Base-by-base conservation (phyloP, 139 green algal species). In the Protoeuglena noctilucae region DNA sequence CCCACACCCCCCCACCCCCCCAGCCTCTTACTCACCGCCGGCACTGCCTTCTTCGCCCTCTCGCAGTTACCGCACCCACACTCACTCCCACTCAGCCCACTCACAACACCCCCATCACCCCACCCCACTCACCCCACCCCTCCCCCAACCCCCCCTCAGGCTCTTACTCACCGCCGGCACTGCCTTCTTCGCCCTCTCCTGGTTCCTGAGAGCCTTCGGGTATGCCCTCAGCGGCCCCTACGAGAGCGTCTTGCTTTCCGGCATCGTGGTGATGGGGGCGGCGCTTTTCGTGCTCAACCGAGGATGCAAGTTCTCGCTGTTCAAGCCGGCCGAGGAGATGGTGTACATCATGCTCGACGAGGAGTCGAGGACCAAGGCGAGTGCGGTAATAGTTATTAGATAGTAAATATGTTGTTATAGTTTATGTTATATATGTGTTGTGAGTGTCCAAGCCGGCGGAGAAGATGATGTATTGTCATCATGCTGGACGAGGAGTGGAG, bases 291-390 rank as follows among this genome's bases (percentile, higher is more conserved):
- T 93, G 22, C 79, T 93, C 53, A 60, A 61, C 40, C 25, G 40
- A 3, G 48, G 18, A 5, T 19, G 22, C 51, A 54, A 59, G 30
- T 58, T 49, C 41, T 60, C 30, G n/a, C 71, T 95, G 70, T 93
- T 89, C 71, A 95, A 95, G 74, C 87, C 87, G 6, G 82, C 85
- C 6, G 87, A 94, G 63, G 87, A 95, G 72, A 94, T 95, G 83
- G 85, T 88, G 28, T 84, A 85, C 67, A 77, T 85, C 24, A 68
- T 52, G 12, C 55, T 85, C 46, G 74, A 81, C 50, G 68, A 82
- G 60, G 71, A 74, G 30, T 24, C n/a, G 22, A 25, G 53, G 53
- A 60, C 25, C 25, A 53, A 22, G 22, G 53, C n/a, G n/a, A n/a
- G n/a, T n/a, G n/a, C n/a, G n/a, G n/a, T n/a, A n/a, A n/a, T n/a